phyloP scores from a whole-genome alignment of 2,329 filamentous ascomycete genomes.

The Ophiostoma perfectum region DNA sequence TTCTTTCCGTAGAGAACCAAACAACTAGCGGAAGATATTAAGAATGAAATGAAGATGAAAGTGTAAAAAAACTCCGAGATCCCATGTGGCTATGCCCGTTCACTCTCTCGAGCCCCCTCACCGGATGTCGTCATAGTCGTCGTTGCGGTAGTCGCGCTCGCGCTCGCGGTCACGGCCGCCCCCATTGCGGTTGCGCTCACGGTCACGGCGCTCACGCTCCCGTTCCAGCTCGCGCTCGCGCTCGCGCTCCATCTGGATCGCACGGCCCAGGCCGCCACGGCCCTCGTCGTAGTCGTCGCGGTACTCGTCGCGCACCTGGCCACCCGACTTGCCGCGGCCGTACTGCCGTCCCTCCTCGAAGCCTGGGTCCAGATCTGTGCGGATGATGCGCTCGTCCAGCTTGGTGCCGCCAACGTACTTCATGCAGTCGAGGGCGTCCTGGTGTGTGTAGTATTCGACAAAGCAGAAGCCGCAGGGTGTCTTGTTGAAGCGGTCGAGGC shows the following conservation, averaged over 20 bases:
- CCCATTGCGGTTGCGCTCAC: constrained; percentile 16
- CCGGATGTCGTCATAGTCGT: constrained; percentile 54
- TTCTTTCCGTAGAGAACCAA: background rate
- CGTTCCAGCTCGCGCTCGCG: constrained; percentile 49
- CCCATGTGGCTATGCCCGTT: background rate
- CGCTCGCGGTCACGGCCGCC: constrained; percentile 42
- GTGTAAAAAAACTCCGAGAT: constrained; percentile 1
- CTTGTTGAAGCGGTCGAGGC: constrained; percentile 92
- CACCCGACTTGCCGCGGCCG: constrained; percentile 88
- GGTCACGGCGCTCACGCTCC: constrained; percentile 30
- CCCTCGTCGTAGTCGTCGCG: constrained; percentile 95
- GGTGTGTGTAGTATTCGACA: constrained; percentile 97
- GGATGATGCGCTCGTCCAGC: constrained; percentile 92
- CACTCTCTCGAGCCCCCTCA: constrained; percentile 30
- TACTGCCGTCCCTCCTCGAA: constrained; percentile 96
- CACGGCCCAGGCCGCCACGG: constrained; percentile 79
- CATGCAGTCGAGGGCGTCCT: constrained; percentile 95
- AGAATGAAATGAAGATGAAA: background rate
- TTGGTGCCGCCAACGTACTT: constrained; percentile 98
- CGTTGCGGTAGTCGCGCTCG: constrained; percentile 17
- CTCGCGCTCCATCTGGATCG: constrained; percentile 53
- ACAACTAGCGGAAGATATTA: background rate
- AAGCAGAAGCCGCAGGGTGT: constrained; percentile 99
- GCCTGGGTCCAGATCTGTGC: constrained; percentile 90
- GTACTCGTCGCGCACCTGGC: constrained; percentile 96